Evolutionary conservation across 2,329 filamentous ascomycete species (phyloP), one percentile per base, ranked within the genome.

Genomic region (Fusarium phyllophilum): DNA sequence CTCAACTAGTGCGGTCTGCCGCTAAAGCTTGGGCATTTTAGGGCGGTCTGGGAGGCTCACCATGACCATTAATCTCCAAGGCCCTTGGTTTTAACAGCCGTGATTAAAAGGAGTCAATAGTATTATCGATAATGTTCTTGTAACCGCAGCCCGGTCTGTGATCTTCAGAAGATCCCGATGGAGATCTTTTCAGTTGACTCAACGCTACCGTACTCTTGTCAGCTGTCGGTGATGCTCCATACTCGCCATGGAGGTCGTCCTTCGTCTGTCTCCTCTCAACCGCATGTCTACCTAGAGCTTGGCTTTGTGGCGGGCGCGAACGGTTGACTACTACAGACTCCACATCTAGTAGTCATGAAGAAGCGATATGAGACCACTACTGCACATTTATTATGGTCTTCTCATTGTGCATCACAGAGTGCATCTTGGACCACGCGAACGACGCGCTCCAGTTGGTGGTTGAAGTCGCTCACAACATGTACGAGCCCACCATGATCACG

Each of bases 261-360:
- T 42, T 60, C 54, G 33, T 60, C 45, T 56, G 36, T 52, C 56
- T 56, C 48, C 41, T 56, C 41, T 73, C 44, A 69, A 69, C 68
- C 57, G 54, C 60, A 42, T 68, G 61, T 63, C 58, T 61, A 31
- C 31, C 52, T 26, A 46, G n/a, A 39, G 57, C 69, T 67, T 73
- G 69, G 69, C 60, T 70, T 70, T 42, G 73, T 75, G 72, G 73
- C 73, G 73, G 72, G 69, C 73, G 73, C 34, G 66, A 66, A 69
- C 57, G 72, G 72, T 39, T 58, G 64, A 61, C 51, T 41, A 58
- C 17, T 38, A 22, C 31, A 39, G 44, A 62, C 72, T 67, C 72
- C 72, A 74, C 72, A 62, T 51, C 48, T 51, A 24, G 48, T 41
- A 46, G 57, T 51, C 55, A 46, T 60, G 60, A 63, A 59, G 58